Conservation (phyloP, 768 basidiomycete genomes). For the Collybia sp. region DNA sequence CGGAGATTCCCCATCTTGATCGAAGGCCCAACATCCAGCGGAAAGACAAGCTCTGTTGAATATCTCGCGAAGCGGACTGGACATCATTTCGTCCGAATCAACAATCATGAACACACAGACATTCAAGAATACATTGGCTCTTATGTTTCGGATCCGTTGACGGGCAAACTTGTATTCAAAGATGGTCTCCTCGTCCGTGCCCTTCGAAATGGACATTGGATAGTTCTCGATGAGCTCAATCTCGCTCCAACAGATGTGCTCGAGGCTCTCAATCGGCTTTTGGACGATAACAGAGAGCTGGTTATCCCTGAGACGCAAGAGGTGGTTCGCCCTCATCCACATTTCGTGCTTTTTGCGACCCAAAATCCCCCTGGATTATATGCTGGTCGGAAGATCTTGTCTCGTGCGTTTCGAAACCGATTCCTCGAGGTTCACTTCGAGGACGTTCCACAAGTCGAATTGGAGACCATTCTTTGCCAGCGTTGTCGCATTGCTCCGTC, state of each 20-base stretch:
- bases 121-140: slow-evolving; percentile 98
- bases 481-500: slow-evolving; percentile 92
- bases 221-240: slow-evolving; percentile 96
- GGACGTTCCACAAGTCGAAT: slow-evolving; percentile 90
- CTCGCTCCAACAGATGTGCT: slow-evolving; percentile 97
- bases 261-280: slow-evolving; percentile 91
- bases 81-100: slow-evolving; percentile 95
- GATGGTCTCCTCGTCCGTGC: slow-evolving; percentile 94
- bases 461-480: slow-evolving; percentile 92
- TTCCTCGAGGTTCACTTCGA: slow-evolving; percentile 98
- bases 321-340: slow-evolving; percentile 86
- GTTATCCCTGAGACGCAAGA: slow-evolving; percentile 96
- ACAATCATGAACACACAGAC: slow-evolving; percentile 99
- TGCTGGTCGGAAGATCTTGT: slow-evolving; percentile 90
- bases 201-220: slow-evolving; percentile 90
- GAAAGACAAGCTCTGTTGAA: slow-evolving; percentile 96
- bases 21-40: slow-evolving; percentile 96
- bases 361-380: slow-evolving; percentile 97
- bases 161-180: slow-evolving; percentile 92
- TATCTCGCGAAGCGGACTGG: slow-evolving; percentile 92
- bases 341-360: slow-evolving; percentile 98
- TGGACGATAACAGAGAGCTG: slow-evolving; percentile 97
- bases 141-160: slow-evolving; percentile 87
- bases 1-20: slow-evolving; percentile 92
- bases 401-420: slow-evolving; percentile 93